Evolutionary conservation across 2,329 filamentous ascomycete species (phyloP), one percentile per base, ranked within the genome.

Genomic region (Fusarium dlaminii): DNA sequence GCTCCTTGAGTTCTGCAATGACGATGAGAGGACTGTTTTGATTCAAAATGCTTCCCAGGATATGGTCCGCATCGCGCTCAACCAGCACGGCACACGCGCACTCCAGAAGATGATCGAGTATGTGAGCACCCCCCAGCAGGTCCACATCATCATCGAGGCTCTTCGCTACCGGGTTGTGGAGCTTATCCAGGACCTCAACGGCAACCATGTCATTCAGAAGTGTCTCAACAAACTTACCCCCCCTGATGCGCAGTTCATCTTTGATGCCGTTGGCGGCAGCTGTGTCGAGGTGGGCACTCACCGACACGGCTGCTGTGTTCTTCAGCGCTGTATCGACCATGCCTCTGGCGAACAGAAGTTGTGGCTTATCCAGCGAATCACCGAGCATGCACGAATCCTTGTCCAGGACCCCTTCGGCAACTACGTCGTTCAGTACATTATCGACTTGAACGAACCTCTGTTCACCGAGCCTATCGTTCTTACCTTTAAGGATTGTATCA

Each of bases 61-160:
- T 73, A 94, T 99, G 87, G 94, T 97, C 30, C 92, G 92, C 78
- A 98, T 99, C 80, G 96, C 96, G 32, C 87, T 98, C 68, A 98
- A 99, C 84, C 96, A 98, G 85, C 96, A 99, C 82, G 96, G 96
- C 76, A 99, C 96, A 67, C 92, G 96, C 61, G 96, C 96, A 72
- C 86, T 99, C 67, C 96, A 99, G 86, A 99, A 98, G 89, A 99
- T 99, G 96, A 99, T 99, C 75, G 96, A 99, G 84, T 97, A 94
- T 81, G 94, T 99, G 79, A 93, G 92, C 59, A 97, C 94, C 32
- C 88, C 91, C 7, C 91, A 93, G 79, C 96, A 99, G 84, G 93
- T 96, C 57, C 88, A 93, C 77, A 92, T 94, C 75, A 96, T 99
- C 81, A 97, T 97, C 75, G 88, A 93, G 62, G 94, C 96, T 20